Evolutionary conservation across 2,329 filamentous ascomycete genomes (phyloP).

Genomic region (Pseudogymnoascus sp.): DNA sequence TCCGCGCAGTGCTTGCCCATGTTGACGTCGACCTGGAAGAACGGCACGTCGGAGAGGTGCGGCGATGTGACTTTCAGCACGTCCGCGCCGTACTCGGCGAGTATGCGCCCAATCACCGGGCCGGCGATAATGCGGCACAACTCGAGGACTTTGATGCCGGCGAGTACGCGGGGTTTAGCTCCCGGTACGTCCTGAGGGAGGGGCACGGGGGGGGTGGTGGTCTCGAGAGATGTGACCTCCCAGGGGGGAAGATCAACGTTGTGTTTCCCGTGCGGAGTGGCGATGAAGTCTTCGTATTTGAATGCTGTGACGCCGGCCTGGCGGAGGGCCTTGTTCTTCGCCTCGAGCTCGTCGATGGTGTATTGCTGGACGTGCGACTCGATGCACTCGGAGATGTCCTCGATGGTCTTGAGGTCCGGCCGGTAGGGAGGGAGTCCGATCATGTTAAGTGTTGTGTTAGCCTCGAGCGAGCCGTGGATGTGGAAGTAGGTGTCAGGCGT

Average conservation of each 20-base stretch:
- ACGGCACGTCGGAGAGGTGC: slow-evolving; percentile 59
- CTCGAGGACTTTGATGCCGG: slow-evolving; percentile 63
- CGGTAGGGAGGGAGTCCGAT: slow-evolving; percentile 55
- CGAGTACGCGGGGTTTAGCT: slow-evolving; percentile 22
- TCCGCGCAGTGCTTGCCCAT: slow-evolving; percentile 60
- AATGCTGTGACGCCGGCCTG: slow-evolving; percentile 54
- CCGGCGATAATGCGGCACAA: slow-evolving; percentile 68
- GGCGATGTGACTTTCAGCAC: slow-evolving; percentile 65
- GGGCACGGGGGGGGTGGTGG: slow-evolving; percentile 34
- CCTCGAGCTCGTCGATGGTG: slow-evolving; percentile 47
- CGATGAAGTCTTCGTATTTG: slow-evolving; percentile 50
- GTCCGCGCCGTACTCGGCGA: slow-evolving; percentile 67
- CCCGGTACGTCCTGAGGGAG: slow-evolving; percentile 23
- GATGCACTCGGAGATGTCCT: slow-evolving; percentile 52
- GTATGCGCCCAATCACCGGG: slow-evolving; percentile 59
- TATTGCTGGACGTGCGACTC: slow-evolving; percentile 49
- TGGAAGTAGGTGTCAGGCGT: slow-evolving; percentile 61
- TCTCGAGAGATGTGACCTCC: slow-evolving; percentile 42
- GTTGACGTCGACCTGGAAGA: slow-evolving; percentile 65
- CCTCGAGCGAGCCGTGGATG: slow-evolving; percentile 66
- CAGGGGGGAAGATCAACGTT: slow-evolving; percentile 36
- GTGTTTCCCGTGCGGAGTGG: slow-evolving; percentile 42
- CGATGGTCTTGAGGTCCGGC: slow-evolving; percentile 42
- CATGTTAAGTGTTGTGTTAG: slow-evolving; percentile 60
- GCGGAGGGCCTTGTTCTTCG: slow-evolving; percentile 43